Conservation (phyloP, 768 basidiomycete species). For the Mycena galericulata region DNA sequence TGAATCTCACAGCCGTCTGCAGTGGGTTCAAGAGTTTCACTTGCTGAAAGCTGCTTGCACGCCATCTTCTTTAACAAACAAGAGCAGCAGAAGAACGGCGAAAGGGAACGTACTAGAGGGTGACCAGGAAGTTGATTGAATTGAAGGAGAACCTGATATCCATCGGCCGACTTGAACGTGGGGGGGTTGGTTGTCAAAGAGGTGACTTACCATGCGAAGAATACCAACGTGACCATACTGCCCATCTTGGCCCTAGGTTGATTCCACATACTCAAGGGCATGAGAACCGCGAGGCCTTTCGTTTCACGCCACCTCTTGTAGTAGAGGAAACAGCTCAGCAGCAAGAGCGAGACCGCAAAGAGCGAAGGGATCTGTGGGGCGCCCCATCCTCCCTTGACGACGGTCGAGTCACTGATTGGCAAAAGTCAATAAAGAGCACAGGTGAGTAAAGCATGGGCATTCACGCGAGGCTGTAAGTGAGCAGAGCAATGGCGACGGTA, state of each 20-base stretch:
- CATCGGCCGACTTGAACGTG: no score
- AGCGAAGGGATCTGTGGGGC: no score
- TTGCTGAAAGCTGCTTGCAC: conserved; percentile 28
- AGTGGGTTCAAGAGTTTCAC: background rate
- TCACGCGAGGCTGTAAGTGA: conserved; percentile 46
- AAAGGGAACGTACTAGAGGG: no score
- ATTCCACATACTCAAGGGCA: conserved; percentile 44
- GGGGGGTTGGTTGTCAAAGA: no score
- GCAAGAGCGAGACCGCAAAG: no score
- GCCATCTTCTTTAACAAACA: no score
- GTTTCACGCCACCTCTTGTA: conserved; percentile 6
- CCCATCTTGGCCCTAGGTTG: conserved; percentile 42
- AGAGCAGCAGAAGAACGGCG: no score
- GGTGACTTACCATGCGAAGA: conserved; percentile 11
- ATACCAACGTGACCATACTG: conserved; percentile 38
- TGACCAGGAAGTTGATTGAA: no score
- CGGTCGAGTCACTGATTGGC: no score
- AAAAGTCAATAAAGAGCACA: no score
- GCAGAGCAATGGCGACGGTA: conserved; percentile 40
- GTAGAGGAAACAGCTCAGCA: conserved; percentile 3
- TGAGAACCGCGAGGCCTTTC: conserved; percentile 35
- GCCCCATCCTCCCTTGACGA: no score
- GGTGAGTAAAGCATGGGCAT: conserved; percentile 11
- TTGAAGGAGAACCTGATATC: no score
- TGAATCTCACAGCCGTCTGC: conserved; percentile 2